These are phyloP conservation scores for Diplodia intermedia DNA, from an alignment of 2,329 filamentous ascomycete species.

Conservation along the genomic window DNA sequence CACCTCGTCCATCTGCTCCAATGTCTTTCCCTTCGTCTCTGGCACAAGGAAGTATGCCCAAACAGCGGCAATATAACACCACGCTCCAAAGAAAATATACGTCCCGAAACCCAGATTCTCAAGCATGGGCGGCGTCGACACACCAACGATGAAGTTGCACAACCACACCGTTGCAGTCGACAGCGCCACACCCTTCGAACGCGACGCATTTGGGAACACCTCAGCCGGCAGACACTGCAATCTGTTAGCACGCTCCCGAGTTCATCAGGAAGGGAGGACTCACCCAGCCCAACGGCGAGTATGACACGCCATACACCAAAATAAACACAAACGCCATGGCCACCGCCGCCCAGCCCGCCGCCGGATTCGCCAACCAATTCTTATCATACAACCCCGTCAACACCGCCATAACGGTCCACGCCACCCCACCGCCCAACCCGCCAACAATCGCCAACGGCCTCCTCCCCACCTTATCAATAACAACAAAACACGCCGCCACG, in stretches of 20 bases:
- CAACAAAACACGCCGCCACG: constrained; percentile 30
- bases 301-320: constrained; percentile 60
- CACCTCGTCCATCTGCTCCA: constrained; percentile 49
- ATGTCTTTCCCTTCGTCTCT: constrained; percentile 44
- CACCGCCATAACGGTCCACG: constrained; percentile 59
- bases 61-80: constrained; percentile 44
- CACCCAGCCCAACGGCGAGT: constrained; percentile 42
- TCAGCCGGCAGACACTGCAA: constrained; percentile 29
- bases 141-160: constrained; percentile 68
- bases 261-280: too few species aligned
- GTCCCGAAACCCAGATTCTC: constrained; percentile 59
- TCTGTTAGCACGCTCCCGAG: too few species aligned
- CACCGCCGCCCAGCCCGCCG: constrained; percentile 60
- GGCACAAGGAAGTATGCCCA: constrained; percentile 47
- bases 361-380: constrained; percentile 58
- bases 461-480: constrained; percentile 36
- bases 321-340: constrained; percentile 58
- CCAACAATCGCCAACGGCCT: constrained; percentile 33
- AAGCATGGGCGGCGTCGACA: constrained; percentile 70
- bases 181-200: constrained; percentile 57
- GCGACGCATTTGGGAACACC: constrained; percentile 29
- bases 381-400: constrained; percentile 61
- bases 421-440: constrained; percentile 38
- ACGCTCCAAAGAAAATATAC: constrained; percentile 48
- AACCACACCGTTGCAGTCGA: constrained; percentile 69